Percentiles rank a stretch among this genome's conserved stretches.
phyloP scores from a whole-genome alignment of 495 filamentous ascomycete genomes.

The Xylaria longipes region DNA sequence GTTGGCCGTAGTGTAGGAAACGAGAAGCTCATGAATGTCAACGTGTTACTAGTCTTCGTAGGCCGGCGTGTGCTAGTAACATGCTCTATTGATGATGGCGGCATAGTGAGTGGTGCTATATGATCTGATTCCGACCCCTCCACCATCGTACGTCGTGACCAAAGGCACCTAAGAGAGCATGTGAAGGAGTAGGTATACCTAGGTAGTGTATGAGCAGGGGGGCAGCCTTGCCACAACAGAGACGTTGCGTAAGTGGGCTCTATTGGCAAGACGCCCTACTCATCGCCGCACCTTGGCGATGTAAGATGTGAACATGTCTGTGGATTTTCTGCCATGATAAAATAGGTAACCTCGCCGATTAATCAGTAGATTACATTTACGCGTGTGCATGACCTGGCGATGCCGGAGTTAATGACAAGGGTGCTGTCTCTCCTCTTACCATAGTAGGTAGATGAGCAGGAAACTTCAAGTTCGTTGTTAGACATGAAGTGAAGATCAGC shows the following conservation, averaged over 20 bases:
- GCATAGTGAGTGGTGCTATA: constrained; percentile 19
- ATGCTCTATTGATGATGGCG: neutral
- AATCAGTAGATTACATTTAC: neutral
- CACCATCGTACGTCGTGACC: constrained; percentile 17
- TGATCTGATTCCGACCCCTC: constrained; percentile 14
- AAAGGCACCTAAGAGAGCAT: neutral
- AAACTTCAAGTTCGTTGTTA: neutral
- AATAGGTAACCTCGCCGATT: neutral
- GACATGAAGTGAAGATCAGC: constrained; percentile 20
- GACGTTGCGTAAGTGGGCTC: neutral
- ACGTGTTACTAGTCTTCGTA: neutral
- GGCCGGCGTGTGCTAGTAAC: neutral
- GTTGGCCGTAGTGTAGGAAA: neutral
- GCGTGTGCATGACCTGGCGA: neutral
- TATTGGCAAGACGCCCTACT: constrained; percentile 5
- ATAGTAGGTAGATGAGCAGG: neutral
- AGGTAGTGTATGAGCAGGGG: constrained; percentile 5
- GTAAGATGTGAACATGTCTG: neutral
- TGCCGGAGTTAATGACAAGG: neutral
- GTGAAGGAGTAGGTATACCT: constrained; percentile 1
- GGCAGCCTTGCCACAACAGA: constrained; percentile 13
- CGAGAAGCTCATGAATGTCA: neutral
- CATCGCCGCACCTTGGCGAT: neutral
- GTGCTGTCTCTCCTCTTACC: neutral
- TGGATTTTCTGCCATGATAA: neutral